These are phyloP conservation scores for Venturia pyrina DNA, from an alignment of 2,329 filamentous ascomycete species.

Conservation along the genomic window DNA sequence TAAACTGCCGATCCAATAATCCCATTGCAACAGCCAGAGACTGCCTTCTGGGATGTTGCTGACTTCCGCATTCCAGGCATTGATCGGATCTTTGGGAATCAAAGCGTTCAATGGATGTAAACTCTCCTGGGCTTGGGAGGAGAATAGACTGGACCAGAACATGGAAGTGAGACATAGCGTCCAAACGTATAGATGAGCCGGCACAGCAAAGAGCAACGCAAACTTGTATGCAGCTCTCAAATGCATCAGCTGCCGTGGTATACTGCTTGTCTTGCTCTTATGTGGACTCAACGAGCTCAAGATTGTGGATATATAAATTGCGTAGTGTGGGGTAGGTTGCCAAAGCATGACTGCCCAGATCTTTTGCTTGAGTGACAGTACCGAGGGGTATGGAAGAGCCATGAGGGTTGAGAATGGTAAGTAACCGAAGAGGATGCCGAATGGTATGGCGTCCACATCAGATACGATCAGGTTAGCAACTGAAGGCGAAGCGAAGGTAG, in stretches of 20 bases:
- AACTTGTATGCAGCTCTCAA: slow-evolving; percentile 9
- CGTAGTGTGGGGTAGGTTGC: slow-evolving; percentile 2
- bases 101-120: slow-evolving; percentile 8
- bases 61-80: not conserved
- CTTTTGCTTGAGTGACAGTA: not conserved
- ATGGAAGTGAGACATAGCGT: slow-evolving; percentile 1
- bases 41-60: not conserved
- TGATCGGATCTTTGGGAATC: not conserved
- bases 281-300: not conserved
- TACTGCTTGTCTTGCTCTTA: not conserved
- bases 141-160: not conserved
- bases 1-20: slow-evolving; percentile 1
- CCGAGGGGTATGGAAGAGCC: not conserved
- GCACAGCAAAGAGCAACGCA: not conserved
- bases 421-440: slow-evolving; percentile 5
- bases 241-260: not conserved
- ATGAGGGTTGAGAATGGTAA: not conserved
- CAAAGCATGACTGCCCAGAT: slow-evolving; percentile 8
- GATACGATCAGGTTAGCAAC: not conserved
- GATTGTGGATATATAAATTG: slow-evolving; percentile 1
- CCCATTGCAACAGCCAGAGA: slow-evolving; percentile 9
- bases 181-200: not conserved
- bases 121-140: not conserved
- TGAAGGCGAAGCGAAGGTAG: not conserved
- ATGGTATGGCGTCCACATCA: slow-evolving; percentile 3